Conservation (phyloP, 441 rosid species). For the Monsonia emarginata region DNA sequence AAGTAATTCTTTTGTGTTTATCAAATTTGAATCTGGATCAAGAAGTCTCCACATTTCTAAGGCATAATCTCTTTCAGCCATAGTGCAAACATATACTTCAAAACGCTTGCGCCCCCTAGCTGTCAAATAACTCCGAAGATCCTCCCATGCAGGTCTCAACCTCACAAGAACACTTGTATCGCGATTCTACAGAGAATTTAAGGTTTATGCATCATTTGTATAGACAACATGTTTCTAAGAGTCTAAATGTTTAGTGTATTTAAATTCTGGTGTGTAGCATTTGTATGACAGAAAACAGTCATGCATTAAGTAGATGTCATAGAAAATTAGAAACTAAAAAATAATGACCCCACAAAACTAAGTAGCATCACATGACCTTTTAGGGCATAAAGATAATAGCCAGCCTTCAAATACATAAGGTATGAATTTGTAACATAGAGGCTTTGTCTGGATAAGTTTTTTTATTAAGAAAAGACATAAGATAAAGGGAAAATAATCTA, state of each 20-base stretch:
- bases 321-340: background rate
- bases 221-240: background rate
- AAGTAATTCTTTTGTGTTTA: constrained; percentile 56
- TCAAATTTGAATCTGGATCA: constrained; percentile 77
- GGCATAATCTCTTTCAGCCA: constrained; percentile 98
- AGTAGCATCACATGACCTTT: background rate
- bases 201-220: background rate
- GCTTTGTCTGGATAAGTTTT: no score
- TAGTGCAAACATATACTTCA: constrained; percentile 92
- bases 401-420: background rate
- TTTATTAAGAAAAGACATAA: no score
- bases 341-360: background rate
- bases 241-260: background rate
- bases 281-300: background rate
- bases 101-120: constrained; percentile 88
- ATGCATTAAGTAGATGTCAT: background rate
- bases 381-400: background rate
- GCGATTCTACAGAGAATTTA: constrained; percentile 51
- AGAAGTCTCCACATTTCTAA: constrained; percentile 98
- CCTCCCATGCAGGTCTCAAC: constrained; percentile 94
- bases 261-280: background rate
- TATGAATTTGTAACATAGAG: background rate
- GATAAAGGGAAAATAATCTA: no score
- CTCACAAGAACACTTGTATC: constrained; percentile 96
- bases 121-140: constrained; percentile 69